Base-by-base conservation (phyloP, 805 yeast genomes). In the Schwanniomyces polymorphus region DNA sequence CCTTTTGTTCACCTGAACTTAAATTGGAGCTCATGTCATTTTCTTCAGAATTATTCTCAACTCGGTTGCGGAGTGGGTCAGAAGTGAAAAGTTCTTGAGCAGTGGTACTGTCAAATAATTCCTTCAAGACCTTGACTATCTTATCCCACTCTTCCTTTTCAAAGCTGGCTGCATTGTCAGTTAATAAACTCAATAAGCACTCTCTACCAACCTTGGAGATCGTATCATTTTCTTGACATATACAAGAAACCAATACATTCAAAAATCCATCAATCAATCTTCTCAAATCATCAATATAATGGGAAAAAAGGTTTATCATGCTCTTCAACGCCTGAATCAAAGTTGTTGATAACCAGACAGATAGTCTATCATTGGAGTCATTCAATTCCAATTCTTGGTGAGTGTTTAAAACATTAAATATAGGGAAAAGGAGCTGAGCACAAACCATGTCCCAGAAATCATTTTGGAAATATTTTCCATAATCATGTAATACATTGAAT, bases 291-390 rank as follows among this genome's bases (percentile, higher is more conserved):
- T 80, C 88, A 63, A 91, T 94, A 67, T 88, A 92, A 52, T 85
- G 87, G 0, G 91, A 80, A 60, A 92, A 88, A 47, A 94, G 72
- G 0, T 88, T 84, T 57, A 92, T 85, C 84, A 91, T 80, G 58
- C 88, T 88, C 64, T 95, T 82, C 61, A 95, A 74, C 0, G 98
- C 98, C 67, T 94, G 99, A 52, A 95, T 91, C 66, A 94, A 78
- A 0, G 99, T 94, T 0, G 99, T 91, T 0, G 97, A 90, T 41
- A 94, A 72, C 99, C 99, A 94, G 11, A 95, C 96, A 41, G 97
- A 88, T 55, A 90, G 67, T 51, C 88, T 95, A 64, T 92, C 99
- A 55, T 85, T 88, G 44, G 79, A 80, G 54, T 80, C 81, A 53
- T 80, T 82, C 48, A 82, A 81, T 50, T 80, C 79, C 46, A 85